phyloP scores from a whole-genome alignment of 1,284 basidiomycete genomes.

The Cutaneotrichosporon mucoides region DNA sequence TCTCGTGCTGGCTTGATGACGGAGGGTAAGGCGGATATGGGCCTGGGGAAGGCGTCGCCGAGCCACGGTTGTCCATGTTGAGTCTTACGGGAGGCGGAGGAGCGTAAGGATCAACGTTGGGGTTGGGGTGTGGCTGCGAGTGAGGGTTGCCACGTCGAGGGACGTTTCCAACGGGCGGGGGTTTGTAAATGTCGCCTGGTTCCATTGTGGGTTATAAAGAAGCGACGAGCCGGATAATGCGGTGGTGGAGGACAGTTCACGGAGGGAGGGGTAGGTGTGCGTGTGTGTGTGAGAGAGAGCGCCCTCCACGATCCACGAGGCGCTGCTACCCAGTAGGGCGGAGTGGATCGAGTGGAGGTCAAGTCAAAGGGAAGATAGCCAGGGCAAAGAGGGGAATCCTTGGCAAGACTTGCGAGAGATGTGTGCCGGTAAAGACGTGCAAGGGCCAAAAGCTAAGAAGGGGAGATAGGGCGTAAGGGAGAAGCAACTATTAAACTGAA shows the following conservation, averaged over 20 bases:
- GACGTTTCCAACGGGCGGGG: slow-evolving; percentile 3
- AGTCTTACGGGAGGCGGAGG: background rate
- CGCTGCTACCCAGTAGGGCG: no score
- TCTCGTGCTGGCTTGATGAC: background rate
- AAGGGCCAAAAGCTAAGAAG: no score
- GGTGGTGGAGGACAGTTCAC: background rate
- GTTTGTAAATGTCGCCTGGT: slow-evolving; percentile 13
- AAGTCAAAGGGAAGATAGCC: no score
- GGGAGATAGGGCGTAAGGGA: no score
- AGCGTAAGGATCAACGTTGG: background rate
- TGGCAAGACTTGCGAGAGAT: no score
- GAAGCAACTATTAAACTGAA: no score
- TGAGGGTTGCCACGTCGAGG: background rate
- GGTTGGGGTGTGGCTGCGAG: background rate
- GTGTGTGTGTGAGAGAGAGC: background rate
- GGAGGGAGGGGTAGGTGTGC: background rate
- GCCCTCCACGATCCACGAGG: no score
- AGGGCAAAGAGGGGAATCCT: no score
- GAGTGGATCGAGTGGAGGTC: no score
- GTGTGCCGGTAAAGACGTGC: no score
- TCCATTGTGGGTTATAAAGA: slow-evolving; percentile 5
- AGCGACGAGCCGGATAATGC: background rate
- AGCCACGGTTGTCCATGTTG: background rate
- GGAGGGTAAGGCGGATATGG: slow-evolving; percentile 1
- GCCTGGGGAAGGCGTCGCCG: background rate